A percentile compares a stretch with the other conserved stretches of the same genome.
Conservation (phyloP, 805 yeast species). For the Sporopachydermia lactativora region DNA sequence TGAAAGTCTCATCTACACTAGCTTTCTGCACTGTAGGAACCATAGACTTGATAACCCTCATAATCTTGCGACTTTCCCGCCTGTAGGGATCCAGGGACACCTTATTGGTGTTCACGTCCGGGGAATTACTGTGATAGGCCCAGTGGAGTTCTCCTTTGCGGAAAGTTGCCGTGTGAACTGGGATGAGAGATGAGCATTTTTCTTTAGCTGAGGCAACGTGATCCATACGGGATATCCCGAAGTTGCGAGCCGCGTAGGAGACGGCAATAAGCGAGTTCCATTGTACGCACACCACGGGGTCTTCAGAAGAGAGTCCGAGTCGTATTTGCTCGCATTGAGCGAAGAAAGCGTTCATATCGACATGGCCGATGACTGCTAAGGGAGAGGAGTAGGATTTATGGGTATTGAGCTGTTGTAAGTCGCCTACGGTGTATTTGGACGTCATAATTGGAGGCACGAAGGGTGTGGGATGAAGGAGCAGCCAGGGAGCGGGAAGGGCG, state of each 20-base stretch:
- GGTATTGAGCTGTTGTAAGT: conserved; percentile 35
- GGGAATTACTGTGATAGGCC: conserved; percentile 48
- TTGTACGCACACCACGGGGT: conserved; percentile 89
- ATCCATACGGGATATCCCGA: conserved; percentile 72
- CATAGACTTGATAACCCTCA: conserved; percentile 42
- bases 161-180: conserved; percentile 91
- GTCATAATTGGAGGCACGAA: too few species aligned
- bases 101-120: conserved; percentile 52
- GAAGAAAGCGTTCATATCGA: conserved; percentile 90
- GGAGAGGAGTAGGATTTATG: conserved; percentile 45
- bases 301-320: conserved; percentile 44
- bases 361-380: conserved; percentile 65
- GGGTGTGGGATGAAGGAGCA: too few species aligned
- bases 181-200: conserved; percentile 62
- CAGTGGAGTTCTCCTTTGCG: conserved; percentile 75
- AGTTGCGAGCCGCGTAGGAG: conserved; percentile 76
- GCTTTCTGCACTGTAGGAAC: conserved; percentile 80
- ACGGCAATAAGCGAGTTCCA: conserved; percentile 89
- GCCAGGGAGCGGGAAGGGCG: too few species aligned
- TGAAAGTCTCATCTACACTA: conserved; percentile 85
- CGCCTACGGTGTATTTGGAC: conserved; percentile 34
- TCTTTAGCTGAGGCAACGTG: conserved; percentile 47
- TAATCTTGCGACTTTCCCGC: conserved; percentile 69
- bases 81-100: conserved; percentile 88
- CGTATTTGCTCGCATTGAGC: conserved; percentile 87